Conservation (phyloP, 345 rosid genomes). For the Noccaea bulbosa region DNA sequence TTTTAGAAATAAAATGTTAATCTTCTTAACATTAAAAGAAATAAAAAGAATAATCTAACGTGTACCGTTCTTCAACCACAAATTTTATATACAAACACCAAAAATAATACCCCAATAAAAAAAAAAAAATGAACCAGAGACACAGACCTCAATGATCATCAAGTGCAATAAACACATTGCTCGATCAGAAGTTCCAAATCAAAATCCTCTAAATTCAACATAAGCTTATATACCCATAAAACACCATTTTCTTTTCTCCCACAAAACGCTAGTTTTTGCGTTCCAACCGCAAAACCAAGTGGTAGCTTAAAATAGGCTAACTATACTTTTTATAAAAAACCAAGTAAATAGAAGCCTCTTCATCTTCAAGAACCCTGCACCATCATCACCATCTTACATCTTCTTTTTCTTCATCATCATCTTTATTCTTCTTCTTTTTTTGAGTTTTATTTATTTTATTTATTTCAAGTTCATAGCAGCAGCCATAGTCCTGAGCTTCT, state of each 20-base stretch:
- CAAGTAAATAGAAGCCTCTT: constrained; percentile 44
- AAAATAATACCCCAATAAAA: constrained; percentile 14
- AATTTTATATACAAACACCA: constrained; percentile 32
- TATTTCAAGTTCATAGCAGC: constrained; percentile 89
- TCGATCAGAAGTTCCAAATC: constrained; percentile 30
- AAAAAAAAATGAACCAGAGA: constrained; percentile 19
- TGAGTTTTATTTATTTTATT: background rate
- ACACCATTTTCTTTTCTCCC: constrained; percentile 19
- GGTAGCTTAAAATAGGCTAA: constrained; percentile 38
- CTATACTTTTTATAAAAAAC: constrained; percentile 40
- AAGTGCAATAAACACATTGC: constrained; percentile 40
- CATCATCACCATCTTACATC: constrained; percentile 29
- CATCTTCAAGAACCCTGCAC: constrained; percentile 25
- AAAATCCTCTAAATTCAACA: constrained; percentile 35
- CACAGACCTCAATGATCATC: constrained; percentile 21
- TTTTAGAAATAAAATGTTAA: background rate
- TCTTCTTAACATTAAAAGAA: background rate
- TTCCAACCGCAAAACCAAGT: constrained; percentile 33
- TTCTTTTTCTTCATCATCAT: constrained; percentile 26
- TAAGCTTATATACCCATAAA: constrained; percentile 37
- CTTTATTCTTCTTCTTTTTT: constrained; percentile 16
- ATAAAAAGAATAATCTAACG: constrained; percentile 24
- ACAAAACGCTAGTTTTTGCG: constrained; percentile 31
- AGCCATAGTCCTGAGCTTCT: constrained; percentile 93
- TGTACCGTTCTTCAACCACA: constrained; percentile 1